These are phyloP conservation scores for Monilinia laxa DNA, from an alignment of 2,329 filamentous ascomycete genomes.

Conservation along the genomic window DNA sequence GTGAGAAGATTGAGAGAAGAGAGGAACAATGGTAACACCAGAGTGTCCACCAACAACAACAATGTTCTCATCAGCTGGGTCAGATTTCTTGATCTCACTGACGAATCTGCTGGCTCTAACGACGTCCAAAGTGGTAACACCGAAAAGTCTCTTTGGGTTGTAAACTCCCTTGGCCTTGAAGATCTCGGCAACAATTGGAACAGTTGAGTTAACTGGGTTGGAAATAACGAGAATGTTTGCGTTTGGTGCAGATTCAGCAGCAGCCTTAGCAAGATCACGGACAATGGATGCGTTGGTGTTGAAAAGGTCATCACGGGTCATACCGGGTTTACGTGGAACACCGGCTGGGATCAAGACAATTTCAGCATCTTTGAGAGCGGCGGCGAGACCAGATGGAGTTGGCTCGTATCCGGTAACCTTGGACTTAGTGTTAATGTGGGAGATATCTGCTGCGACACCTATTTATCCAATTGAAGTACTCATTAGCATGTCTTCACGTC, in stretches of 20 bases:
- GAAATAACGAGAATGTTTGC: constrained; percentile 96
- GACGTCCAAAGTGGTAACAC: constrained; percentile 97
- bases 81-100: constrained; percentile 83
- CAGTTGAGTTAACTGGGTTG: constrained; percentile 99
- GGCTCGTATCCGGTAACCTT: constrained; percentile 88
- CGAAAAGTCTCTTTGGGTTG: constrained; percentile 92
- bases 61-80: constrained; percentile 91
- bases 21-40: constrained; percentile 95
- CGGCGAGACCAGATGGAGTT: constrained; percentile 78
- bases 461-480: constrained; percentile 56
- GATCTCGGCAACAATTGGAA: constrained; percentile 95
- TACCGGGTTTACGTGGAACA: constrained; percentile 99
- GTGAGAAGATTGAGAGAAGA: constrained; percentile 93
- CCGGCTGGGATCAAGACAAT: constrained; percentile 97
- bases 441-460: constrained; percentile 92
- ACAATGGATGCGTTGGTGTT: constrained; percentile 99
- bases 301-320: constrained; percentile 99
- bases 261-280: constrained; percentile 84
- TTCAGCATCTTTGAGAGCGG: constrained; percentile 88
- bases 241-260: constrained; percentile 86
- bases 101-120: constrained; percentile 98
- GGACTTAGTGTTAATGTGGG: constrained; percentile 91
- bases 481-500: constrained; percentile 5
- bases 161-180: constrained; percentile 92
- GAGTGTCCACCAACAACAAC: constrained; percentile 96